These are phyloP conservation scores for Rhododendron mucronatum DNA, from an alignment of 148 eudicot species.

Conservation along the genomic window DNA sequence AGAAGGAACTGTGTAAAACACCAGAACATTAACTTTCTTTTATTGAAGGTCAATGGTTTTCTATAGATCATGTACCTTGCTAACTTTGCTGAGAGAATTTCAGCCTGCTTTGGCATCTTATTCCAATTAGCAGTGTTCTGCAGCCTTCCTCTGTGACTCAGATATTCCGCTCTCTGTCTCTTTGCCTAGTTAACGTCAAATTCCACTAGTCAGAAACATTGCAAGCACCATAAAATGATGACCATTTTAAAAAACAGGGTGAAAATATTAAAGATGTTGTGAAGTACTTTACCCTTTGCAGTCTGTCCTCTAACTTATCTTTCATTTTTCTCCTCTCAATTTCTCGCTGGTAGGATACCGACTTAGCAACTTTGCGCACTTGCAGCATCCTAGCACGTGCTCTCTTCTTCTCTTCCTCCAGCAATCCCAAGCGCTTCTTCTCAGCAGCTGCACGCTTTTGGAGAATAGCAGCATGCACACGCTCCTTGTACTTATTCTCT, in stretches of 20 bases:
- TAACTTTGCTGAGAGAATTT: constrained; percentile 58
- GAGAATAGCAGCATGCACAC: constrained; percentile 74
- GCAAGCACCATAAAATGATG: neutral
- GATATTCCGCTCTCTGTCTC: constrained; percentile 78
- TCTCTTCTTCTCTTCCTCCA: constrained; percentile 83
- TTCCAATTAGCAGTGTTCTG: constrained; percentile 34
- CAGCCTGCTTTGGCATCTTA: constrained; percentile 47
- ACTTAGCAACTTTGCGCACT: constrained; percentile 66
- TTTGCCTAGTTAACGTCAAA: constrained; percentile 52
- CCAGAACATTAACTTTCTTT: neutral
- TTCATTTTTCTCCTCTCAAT: constrained; percentile 69
- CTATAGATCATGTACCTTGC: constrained; percentile 35
- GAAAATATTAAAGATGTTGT: neutral
- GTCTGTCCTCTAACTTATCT: constrained; percentile 63
- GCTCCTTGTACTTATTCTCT: constrained; percentile 87
- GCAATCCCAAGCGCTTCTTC: constrained; percentile 67
- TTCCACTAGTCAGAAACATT: neutral
- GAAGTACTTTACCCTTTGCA: constrained; percentile 55
- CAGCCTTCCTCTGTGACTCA: constrained; percentile 56
- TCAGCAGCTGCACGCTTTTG: constrained; percentile 95
- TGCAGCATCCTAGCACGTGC: constrained; percentile 72
- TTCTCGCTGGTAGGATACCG: constrained; percentile 61
- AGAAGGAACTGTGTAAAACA: neutral
- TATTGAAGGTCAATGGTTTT: neutral
- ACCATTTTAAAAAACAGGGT: neutral